Base-by-base conservation (phyloP, 345 rosid species). In the Geranium rotundifolium region DNA sequence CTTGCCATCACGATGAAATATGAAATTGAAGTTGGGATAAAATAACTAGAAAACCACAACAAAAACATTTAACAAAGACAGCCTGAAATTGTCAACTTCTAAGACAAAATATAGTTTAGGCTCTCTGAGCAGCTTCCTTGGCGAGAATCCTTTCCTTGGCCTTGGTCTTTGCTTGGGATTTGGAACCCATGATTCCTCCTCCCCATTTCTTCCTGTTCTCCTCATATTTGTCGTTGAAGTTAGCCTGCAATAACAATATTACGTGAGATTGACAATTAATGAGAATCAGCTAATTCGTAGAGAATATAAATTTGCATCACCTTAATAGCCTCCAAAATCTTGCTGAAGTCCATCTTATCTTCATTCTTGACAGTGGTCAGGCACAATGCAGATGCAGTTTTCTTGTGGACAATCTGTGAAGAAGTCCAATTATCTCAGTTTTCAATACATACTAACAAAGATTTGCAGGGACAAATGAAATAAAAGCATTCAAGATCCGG, bases 111-210 rank as follows among this genome's bases (percentile, higher is more conserved):
- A 46, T 46, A 34, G 29, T 19, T 3, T 31, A 64, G 29, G 29
- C 59, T 58, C 93, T 89, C 46, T 89, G 86, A 8, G 93, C 90
- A 30, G 81, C 85, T 59, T 89, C 90, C 78, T 84, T 86, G 9
- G 90, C 90, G 23, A 86, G 63, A 56, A 89, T 12, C 57, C 71
- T 84, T 67, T 89, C 87, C 59, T 68, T 78, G 13, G 96, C 93
- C 72, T 84, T 86, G 64, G 86, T 83, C 68, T 77, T 83, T 31
- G 93, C 89, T 77, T 83, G 89, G 4, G 96, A 86, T 69, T 89
- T 89, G 19, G 96, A 81, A 4, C 96, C 96, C 96, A 86, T 89
- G 46, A 86, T 80, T 4, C 96, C 91, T n/a, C 96, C 91, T 1
- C 93, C 93, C 91, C 93, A 89, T 74, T 77, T 89, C 78, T 86